Conservation (phyloP, 768 basidiomycete species). For the Russula abietina region DNA sequence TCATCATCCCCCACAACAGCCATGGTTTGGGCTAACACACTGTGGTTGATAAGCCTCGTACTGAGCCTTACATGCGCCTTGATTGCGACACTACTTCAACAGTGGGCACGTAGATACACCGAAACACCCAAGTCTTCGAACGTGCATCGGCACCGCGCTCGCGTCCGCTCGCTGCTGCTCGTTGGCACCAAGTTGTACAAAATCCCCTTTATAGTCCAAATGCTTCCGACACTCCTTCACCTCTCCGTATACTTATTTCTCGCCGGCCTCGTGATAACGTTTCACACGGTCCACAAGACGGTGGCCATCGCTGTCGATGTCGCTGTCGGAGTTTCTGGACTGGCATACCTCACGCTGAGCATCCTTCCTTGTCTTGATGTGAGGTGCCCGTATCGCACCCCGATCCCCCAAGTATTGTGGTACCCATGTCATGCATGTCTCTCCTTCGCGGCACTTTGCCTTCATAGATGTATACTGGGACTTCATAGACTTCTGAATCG, state of each 20-base stretch:
- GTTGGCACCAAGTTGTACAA: background rate
- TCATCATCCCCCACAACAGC: background rate
- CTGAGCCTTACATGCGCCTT: background rate
- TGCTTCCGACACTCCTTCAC: background rate
- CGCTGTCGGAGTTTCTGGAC: background rate
- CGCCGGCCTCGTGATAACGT: background rate
- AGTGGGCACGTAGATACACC: background rate
- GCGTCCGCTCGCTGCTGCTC: background rate
- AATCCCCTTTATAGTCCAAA: background rate
- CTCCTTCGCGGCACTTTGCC: background rate
- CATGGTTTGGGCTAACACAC: background rate
- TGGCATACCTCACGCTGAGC: background rate
- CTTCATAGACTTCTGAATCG: no score
- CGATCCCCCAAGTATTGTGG: background rate
- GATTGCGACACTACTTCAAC: background rate
- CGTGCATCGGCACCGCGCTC: background rate
- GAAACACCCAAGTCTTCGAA: background rate
- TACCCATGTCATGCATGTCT: background rate
- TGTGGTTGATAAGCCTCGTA: background rate
- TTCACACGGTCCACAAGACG: background rate
- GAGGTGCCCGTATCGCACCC: background rate
- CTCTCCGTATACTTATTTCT: background rate
- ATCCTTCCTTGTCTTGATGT: background rate
- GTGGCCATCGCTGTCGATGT: background rate
- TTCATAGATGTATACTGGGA: background rate